These are phyloP conservation scores for Zelonia costaricensis DNA, from an alignment of 208 protist genomes.

Conservation along the genomic window DNA sequence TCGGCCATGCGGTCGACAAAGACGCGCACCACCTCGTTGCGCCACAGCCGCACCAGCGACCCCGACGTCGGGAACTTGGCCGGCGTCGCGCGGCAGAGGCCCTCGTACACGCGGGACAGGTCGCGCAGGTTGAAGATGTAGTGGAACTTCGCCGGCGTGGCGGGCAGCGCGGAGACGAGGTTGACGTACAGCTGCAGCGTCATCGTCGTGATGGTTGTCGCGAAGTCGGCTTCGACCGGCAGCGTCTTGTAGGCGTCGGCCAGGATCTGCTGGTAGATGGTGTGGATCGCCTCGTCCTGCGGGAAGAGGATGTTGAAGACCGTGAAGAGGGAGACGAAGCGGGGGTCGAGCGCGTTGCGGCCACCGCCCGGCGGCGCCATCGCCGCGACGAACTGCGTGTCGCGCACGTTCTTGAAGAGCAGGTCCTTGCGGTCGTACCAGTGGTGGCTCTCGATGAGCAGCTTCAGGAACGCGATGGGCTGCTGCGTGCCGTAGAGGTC, in stretches of 20 bases:
- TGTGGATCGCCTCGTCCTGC: conserved; percentile 93
- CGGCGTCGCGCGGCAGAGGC: conserved; percentile 93
- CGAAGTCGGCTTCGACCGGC: conserved; percentile 37
- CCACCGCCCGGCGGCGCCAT: conserved; percentile 98
- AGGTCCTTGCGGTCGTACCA: conserved; percentile 98
- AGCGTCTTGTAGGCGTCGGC: conserved; percentile 84
- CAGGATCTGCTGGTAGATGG: conserved; percentile 97
- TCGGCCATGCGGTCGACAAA: conserved; percentile 98
- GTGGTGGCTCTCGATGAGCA: conserved; percentile 95
- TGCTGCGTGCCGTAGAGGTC: conserved; percentile 99
- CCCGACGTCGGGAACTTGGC: conserved; percentile 85
- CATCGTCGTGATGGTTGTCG: conserved; percentile 85
- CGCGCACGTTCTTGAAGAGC: conserved; percentile 95
- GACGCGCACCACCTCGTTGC: conserved; percentile 97
- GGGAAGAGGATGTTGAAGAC: conserved; percentile 98
- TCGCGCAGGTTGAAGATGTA: conserved; percentile 99
- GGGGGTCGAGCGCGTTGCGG: conserved; percentile 96
- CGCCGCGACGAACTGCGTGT: conserved; percentile 96
- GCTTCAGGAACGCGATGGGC: conserved; percentile 98
- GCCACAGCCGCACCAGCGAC: conserved; percentile 95
- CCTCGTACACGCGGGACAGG: conserved; percentile 98
- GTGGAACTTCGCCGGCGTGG: conserved; percentile 99
- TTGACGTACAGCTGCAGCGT: conserved; percentile 95
- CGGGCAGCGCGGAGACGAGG: conserved; percentile 91
- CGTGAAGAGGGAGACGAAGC: conserved; percentile 97